Percentiles rank a stretch among this genome's conserved stretches.
Conservation (phyloP, 768 basidiomycete species). For the Roridomyces roridus region DNA sequence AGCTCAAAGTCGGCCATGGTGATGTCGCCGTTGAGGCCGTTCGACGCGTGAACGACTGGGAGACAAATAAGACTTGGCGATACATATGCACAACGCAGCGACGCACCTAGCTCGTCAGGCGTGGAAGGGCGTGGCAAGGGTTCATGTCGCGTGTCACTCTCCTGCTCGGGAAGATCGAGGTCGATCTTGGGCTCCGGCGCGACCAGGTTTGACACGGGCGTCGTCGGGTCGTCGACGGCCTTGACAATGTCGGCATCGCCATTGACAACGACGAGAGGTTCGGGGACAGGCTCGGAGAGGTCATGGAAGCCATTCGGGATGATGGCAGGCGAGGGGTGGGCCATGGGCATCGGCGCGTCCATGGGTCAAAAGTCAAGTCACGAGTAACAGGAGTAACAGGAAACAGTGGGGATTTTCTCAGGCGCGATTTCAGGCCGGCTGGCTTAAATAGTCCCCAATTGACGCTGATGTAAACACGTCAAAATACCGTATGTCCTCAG, state of each 20-base stretch:
- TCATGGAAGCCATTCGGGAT: constrained; percentile 33
- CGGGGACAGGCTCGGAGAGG: constrained; percentile 20
- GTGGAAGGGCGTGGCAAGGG: constrained; percentile 52
- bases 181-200: constrained; percentile 67
- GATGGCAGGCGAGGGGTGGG: constrained; percentile 35
- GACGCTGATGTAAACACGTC: background rate
- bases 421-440: no score
- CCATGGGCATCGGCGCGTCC: constrained; percentile 8
- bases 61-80: constrained; percentile 20
- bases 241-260: background rate
- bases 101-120: constrained; percentile 60
- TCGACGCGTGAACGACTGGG: constrained; percentile 42
- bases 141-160: constrained; percentile 73
- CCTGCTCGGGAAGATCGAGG: constrained; percentile 64
- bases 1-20: constrained; percentile 46
- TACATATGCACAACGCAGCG: constrained; percentile 26
- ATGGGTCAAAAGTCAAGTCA: constrained; percentile 19
- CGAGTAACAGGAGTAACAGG: background rate
- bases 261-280: constrained; percentile 36
- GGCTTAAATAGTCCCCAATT: background rate
- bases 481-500: background rate
- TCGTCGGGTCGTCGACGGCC: constrained; percentile 58
- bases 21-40: constrained; percentile 46
- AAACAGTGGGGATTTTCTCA: no score
- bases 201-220: constrained; percentile 59